Evolutionary conservation across 2,329 filamentous ascomycete genomes (phyloP).

Genomic region (Hypoxylon sp.): DNA sequence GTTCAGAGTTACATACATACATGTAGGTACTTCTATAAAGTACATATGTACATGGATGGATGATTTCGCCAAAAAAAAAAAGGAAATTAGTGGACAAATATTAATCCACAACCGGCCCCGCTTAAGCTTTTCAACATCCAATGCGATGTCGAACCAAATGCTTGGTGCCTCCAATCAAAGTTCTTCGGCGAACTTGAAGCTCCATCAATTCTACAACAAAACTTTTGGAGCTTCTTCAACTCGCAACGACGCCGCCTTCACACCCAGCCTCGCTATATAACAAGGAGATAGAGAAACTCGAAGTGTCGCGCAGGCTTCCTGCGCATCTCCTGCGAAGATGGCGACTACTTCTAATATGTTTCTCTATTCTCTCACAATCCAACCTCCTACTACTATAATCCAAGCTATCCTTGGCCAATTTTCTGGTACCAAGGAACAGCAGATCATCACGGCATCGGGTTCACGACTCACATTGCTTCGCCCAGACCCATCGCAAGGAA

Average conservation of each 20-base stretch:
- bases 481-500: conserved; percentile 87
- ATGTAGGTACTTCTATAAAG: background rate
- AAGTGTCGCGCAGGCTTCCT: conserved; percentile 55
- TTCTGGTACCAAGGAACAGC: conserved; percentile 95
- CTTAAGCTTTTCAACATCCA: conserved; percentile 22
- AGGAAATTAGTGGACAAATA: conserved; percentile 12
- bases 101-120: conserved; percentile 10
- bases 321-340: conserved; percentile 70
- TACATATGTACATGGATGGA: background rate
- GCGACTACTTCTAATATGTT: conserved; percentile 99
- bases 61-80: background rate
- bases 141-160: conserved; percentile 8
- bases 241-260: conserved; percentile 28
- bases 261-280: conserved; percentile 29
- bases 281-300: conserved; percentile 34
- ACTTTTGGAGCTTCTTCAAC: conserved; percentile 44
- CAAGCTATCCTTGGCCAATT: conserved; percentile 96
- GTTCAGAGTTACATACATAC: conserved; percentile 5
- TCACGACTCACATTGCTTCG: conserved; percentile 90
- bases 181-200: conserved; percentile 32
- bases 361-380: conserved; percentile 96
- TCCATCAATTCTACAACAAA: conserved; percentile 41
- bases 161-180: conserved; percentile 34
- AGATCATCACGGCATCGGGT: conserved; percentile 94
- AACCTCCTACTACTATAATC: conserved; percentile 89